Base-by-base conservation (phyloP, 768 basidiomycete genomes). In the Pisolithus sp. region DNA sequence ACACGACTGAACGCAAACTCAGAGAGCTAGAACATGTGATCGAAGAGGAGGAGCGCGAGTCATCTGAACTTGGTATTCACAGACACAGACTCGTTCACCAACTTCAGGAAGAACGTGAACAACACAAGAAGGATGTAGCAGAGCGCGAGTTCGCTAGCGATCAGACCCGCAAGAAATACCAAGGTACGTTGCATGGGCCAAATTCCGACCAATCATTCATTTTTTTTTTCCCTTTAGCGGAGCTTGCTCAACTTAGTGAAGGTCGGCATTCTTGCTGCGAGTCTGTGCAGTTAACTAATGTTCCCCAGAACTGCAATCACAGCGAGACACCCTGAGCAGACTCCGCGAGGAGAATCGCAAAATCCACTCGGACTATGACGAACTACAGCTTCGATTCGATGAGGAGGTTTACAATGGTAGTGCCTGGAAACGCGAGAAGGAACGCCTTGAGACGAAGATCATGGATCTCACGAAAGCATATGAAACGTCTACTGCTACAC, bases 371-470 rank as follows among this genome's bases (percentile, higher is more conserved):
- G 83, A 91, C 53, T 80, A 83, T 47, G 87, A 89, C 51, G 80
- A 86, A 36, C 75, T 92, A 4, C 86, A 88, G 58, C 68, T 86
- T 31, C 78, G 80, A 37, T 83, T 81, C 57, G 86, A 90, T 53
- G 85, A 89, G 54, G 89, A 90, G 60, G 76, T 86, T 7, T 86
- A 85, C 66, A 85, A 79, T 51, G 83, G 85, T 44, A 78, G 82
- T 13, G 80, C 85, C 4, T 92, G 89, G 91, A 86, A 85, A 71
- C 86, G 88, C 62, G 90, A 93, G 71, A 89, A 83, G 66, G 89
- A 92, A 53, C 84, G 88, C 10, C 72, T 92, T 70, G 89, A 93
- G 54, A 85, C 80, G 48, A 91, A 89, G 76, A 89, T 93, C 49
- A 65, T 64, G 5, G 86, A 92, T 64, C 62, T 90, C 52, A 83